phyloP scores from a whole-genome alignment of 75 land plant species.

The Adiantum capillusveneris region DNA sequence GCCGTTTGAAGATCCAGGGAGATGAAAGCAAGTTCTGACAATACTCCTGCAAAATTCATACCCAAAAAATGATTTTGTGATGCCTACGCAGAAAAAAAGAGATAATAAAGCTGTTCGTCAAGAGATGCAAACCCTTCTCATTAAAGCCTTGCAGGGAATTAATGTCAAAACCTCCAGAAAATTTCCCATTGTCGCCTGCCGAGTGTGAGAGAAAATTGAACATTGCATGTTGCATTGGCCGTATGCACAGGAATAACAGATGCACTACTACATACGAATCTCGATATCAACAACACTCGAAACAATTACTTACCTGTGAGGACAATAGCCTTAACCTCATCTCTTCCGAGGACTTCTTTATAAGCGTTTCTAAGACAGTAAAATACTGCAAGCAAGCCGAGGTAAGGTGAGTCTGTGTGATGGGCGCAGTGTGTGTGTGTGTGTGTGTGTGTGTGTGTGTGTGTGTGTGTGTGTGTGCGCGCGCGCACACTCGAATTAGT shows the following conservation, averaged over 20 bases:
- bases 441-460: too few species aligned
- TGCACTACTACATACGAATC: too few species aligned
- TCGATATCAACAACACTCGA: too few species aligned
- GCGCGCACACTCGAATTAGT: too few species aligned
- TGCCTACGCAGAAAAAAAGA: not conserved
- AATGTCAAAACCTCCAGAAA: slow-evolving; percentile 98
- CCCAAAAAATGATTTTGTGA: slow-evolving; percentile 4
- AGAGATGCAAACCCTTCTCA: slow-evolving; percentile 41
- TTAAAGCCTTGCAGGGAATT: slow-evolving; percentile 42
- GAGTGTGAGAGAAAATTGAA: too few species aligned
- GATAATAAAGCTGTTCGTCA: not conserved
- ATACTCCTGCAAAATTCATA: slow-evolving; percentile 53
- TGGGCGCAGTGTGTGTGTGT: too few species aligned
- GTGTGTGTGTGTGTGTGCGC: too few species aligned
- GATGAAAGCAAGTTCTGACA: slow-evolving; percentile 47
- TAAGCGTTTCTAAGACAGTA: slow-evolving; percentile 57
- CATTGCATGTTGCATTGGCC: too few species aligned
- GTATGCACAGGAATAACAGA: too few species aligned
- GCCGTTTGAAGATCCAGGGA: slow-evolving; percentile 75
- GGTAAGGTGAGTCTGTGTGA: too few species aligned
- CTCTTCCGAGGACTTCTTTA: slow-evolving; percentile 55
- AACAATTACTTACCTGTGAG: slow-evolving; percentile 56
- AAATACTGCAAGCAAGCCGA: too few species aligned
- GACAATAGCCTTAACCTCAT: slow-evolving; percentile 74
- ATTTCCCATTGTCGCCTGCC: slow-evolving; percentile 76